Evolutionary conservation across 768 basidiomycete genomes (phyloP).

Genomic region (Saitozyma podzolica): DNA sequence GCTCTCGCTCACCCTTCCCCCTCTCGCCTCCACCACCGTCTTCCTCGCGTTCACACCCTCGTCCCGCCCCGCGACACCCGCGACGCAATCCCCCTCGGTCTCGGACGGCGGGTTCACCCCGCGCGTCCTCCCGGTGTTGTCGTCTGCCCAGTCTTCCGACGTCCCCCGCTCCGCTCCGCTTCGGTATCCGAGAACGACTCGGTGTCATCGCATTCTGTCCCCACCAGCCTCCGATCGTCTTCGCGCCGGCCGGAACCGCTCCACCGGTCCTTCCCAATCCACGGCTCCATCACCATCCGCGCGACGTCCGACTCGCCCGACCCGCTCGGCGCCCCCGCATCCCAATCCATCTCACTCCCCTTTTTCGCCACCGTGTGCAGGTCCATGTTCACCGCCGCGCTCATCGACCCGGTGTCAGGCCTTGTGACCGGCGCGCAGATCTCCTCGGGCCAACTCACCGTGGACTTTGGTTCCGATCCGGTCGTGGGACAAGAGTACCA

Average conservation of each 20-base stretch:
- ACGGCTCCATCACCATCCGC: slow-evolving; percentile 38
- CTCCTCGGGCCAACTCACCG: slow-evolving; percentile 28
- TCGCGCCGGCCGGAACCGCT: slow-evolving; percentile 26
- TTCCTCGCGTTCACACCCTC: slow-evolving; percentile 41
- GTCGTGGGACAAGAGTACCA: slow-evolving; percentile 37
- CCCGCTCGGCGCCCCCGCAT: background rate
- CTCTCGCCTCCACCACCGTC: slow-evolving; percentile 23
- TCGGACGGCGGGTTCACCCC: slow-evolving; percentile 34
- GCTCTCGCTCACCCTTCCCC: slow-evolving; percentile 18
- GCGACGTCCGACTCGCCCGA: slow-evolving; percentile 11
- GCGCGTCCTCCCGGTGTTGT: slow-evolving; percentile 28
- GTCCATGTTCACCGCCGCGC: slow-evolving; percentile 41
- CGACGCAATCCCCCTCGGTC: slow-evolving; percentile 3
- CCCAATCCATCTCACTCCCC: slow-evolving; percentile 33
- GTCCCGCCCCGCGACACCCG: slow-evolving; percentile 7
- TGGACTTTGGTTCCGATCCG: slow-evolving; percentile 45
- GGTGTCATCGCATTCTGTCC: slow-evolving; percentile 20
- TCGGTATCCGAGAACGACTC: slow-evolving; percentile 19
- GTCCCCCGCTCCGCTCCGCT: slow-evolving; percentile 11
- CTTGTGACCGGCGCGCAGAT: slow-evolving; percentile 29
- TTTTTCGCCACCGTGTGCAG: slow-evolving; percentile 48
- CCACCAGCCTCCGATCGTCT: slow-evolving; percentile 8
- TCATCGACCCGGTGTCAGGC: slow-evolving; percentile 34
- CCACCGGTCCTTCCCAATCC: slow-evolving; percentile 38
- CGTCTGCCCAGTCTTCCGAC: slow-evolving; percentile 26